These are phyloP conservation scores for Rhynchospora pubera DNA, from an alignment of 176 grass and related monocot species.

Conservation along the genomic window DNA sequence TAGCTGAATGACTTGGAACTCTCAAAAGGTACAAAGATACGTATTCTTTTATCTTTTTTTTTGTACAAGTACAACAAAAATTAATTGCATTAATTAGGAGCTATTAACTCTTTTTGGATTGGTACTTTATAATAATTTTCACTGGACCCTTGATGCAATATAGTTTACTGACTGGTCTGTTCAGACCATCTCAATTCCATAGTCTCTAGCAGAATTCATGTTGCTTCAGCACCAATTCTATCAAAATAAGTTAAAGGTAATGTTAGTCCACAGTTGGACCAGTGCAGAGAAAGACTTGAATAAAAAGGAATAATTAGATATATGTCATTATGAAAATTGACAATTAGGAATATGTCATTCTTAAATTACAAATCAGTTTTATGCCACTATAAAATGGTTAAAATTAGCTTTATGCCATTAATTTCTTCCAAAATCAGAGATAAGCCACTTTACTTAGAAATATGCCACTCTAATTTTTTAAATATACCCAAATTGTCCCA, in stretches of 20 bases:
- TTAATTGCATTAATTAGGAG: not conserved
- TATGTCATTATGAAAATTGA: too few species aligned
- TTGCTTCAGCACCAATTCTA: not conserved
- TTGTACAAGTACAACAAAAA: not conserved
- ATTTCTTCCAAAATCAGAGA: too few species aligned
- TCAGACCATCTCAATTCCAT: not conserved
- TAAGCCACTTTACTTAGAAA: too few species aligned
- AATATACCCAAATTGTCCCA: too few species aligned
- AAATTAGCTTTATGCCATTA: too few species aligned
- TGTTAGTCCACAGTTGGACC: not conserved
- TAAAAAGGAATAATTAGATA: too few species aligned
- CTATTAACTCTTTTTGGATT: not conserved
- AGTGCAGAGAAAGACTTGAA: not conserved
- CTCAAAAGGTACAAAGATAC: too few species aligned
- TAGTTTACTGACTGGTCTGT: not conserved
- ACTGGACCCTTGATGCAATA: not conserved
- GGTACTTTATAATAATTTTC: not conserved
- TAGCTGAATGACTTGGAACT: not conserved
- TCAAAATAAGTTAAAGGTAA: not conserved
- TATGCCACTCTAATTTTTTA: too few species aligned
- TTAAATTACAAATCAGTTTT: too few species aligned
- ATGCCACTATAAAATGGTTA: too few species aligned
- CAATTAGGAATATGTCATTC: too few species aligned
- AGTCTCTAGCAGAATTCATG: not conserved
- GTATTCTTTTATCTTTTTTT: not conserved